phyloP scores from a whole-genome alignment of 2,329 filamentous ascomycete species.

The Magnaporthiopsis incrustans region DNA sequence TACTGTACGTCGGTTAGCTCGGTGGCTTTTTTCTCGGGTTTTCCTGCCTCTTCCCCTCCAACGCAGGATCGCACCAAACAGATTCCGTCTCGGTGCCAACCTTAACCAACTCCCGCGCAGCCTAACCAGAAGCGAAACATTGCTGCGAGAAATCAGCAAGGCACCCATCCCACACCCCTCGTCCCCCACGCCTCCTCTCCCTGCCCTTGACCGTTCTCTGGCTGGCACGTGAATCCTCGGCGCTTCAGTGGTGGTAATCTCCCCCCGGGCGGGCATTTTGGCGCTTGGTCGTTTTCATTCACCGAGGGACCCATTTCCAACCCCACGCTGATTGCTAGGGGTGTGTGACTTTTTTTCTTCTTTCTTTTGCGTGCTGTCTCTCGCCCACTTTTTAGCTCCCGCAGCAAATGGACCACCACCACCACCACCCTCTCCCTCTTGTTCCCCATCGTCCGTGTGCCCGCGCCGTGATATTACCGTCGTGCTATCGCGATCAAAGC shows the following conservation, averaged over 20 bases:
- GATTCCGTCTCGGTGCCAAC: not conserved
- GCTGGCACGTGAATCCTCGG: constrained; percentile 4
- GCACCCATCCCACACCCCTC: not conserved
- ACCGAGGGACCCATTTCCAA: constrained; percentile 1
- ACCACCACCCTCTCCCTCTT: not conserved
- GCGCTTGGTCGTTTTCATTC: constrained; percentile 1
- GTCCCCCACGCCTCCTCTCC: too few species aligned
- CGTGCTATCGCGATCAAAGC: not conserved
- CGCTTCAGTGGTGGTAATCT: not conserved
- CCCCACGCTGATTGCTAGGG: constrained; percentile 1
- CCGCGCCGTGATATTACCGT: not conserved
- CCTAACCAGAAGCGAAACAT: not conserved
- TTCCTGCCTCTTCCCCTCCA: too few species aligned
- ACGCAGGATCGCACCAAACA: not conserved
- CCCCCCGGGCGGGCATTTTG: not conserved
- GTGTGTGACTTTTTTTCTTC: not conserved
- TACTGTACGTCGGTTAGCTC: not conserved
- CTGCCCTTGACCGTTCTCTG: not conserved
- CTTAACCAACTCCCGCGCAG: not conserved
- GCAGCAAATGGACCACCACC: too few species aligned
- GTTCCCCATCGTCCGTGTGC: not conserved
- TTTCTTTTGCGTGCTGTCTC: not conserved
- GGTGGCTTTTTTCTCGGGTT: not conserved
- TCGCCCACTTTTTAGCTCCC: not conserved
- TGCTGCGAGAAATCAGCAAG: not conserved